Conservation (phyloP, 495 filamentous ascomycete species). For the Penicillium psychrofluorescens region DNA sequence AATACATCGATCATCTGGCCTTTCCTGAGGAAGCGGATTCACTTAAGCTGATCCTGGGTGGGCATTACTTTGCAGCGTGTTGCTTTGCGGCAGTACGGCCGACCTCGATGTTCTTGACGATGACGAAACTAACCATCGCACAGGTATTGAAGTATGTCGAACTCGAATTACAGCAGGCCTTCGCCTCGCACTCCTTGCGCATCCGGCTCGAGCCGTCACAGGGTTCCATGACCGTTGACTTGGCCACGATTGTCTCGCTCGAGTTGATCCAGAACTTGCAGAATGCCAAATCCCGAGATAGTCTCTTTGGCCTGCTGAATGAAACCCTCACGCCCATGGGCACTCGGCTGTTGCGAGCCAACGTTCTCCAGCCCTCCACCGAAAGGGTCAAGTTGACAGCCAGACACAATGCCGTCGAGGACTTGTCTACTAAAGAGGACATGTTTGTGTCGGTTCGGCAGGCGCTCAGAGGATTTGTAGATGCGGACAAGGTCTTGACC, state of each 20-base stretch:
- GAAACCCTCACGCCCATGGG: slow-evolving; percentile 86
- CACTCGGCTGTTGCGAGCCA: slow-evolving; percentile 67
- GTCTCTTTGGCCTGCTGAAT: slow-evolving; percentile 78
- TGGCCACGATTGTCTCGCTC: slow-evolving; percentile 73
- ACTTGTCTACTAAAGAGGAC: slow-evolving; percentile 75
- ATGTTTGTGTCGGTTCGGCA: slow-evolving; percentile 75
- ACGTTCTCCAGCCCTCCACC: slow-evolving; percentile 85
- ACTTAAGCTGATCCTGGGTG: slow-evolving; percentile 67
- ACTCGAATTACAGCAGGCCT: slow-evolving; percentile 52
- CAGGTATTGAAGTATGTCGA: slow-evolving; percentile 82
- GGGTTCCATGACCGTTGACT: slow-evolving; percentile 90
- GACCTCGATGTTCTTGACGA: neutral
- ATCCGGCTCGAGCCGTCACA: slow-evolving; percentile 85
- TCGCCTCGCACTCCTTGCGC: slow-evolving; percentile 69
- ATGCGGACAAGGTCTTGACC: slow-evolving; percentile 31
- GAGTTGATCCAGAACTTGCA: slow-evolving; percentile 88
- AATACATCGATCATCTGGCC: slow-evolving; percentile 71
- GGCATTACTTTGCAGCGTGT: slow-evolving; percentile 86
- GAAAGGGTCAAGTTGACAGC: slow-evolving; percentile 51
- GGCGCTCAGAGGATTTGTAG: slow-evolving; percentile 66
- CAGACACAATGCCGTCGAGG: slow-evolving; percentile 78
- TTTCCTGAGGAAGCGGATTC: slow-evolving; percentile 70
- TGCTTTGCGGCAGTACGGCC: slow-evolving; percentile 75
- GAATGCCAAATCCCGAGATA: slow-evolving; percentile 64
- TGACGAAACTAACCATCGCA: slow-evolving; percentile 3